Conservation (phyloP, 441 rosid species). For the Adansonia madagascariensis region DNA sequence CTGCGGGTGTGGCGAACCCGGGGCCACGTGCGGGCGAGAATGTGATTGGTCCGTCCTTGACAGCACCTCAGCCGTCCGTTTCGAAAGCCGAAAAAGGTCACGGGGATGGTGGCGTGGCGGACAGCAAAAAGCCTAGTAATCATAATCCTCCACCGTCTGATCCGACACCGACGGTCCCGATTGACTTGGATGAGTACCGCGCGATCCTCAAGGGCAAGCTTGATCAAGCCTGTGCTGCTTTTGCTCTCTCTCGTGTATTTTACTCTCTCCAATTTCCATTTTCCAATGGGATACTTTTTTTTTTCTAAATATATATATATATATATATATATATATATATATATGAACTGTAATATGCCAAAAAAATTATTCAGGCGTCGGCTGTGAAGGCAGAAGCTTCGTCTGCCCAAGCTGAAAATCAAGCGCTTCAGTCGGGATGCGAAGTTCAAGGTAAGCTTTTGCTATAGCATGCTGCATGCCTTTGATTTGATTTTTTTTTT, state of each 20-base stretch:
- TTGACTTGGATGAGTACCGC: conserved; percentile 50
- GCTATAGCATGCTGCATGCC: background rate
- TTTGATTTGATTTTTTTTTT: conserved; percentile 8
- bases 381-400: conserved; percentile 60
- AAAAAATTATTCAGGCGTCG: conserved; percentile 40
- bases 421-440: conserved; percentile 41
- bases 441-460: conserved; percentile 48
- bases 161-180: conserved; percentile 36
- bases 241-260: conserved; percentile 58
- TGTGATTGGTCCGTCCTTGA: conserved; percentile 42
- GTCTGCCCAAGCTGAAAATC: conserved; percentile 44
- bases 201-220: conserved; percentile 68
- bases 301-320: background rate
- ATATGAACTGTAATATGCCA: too few relatives aligned
- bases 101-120: conserved; percentile 40
- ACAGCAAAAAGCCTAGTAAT: conserved; percentile 39
- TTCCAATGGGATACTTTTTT: background rate
- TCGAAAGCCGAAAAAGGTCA: conserved; percentile 40
- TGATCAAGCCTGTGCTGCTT: conserved; percentile 74
- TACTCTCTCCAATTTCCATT: background rate
- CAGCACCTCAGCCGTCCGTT: conserved; percentile 41
- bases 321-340: too few relatives aligned
- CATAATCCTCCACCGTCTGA: conserved; percentile 36
- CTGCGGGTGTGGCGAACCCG: conserved; percentile 37
- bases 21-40: conserved; percentile 38